phyloP scores from a whole-genome alignment of 148 eudicot genomes.

The Spergularia marina region DNA sequence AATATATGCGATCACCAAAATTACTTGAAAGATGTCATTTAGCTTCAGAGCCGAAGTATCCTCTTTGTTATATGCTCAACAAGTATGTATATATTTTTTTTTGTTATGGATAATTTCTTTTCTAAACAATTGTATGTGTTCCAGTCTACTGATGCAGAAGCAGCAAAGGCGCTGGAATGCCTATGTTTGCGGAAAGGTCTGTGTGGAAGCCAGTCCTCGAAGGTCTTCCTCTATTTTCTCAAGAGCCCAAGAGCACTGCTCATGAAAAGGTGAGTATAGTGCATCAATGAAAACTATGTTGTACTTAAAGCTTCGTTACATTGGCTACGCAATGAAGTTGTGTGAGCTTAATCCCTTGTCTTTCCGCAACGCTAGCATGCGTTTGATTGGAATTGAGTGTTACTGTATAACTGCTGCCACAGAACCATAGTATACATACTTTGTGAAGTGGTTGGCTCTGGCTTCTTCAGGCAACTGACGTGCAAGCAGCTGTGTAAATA shows the following conservation, averaged over 20 bases:
- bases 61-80: slow-evolving; percentile 14
- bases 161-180: slow-evolving; percentile 80
- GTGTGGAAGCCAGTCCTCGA: slow-evolving; percentile 82
- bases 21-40: slow-evolving; percentile 35
- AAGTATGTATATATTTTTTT: not conserved
- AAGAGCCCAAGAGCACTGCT: slow-evolving; percentile 57
- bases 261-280: slow-evolving; percentile 62
- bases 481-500: not conserved
- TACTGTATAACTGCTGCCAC: not conserved
- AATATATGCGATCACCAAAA: not conserved
- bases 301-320: no score
- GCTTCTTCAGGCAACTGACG: not conserved
- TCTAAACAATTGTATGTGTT: slow-evolving; percentile 19
- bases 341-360: no score
- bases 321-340: no score
- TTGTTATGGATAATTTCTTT: not conserved
- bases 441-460: not conserved
- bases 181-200: slow-evolving; percentile 78
- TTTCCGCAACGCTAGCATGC: no score
- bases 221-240: slow-evolving; percentile 82
- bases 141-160: slow-evolving; percentile 73
- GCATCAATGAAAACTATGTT: not conserved
- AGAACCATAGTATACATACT: not conserved
- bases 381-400: not conserved
- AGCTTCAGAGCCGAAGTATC: slow-evolving; percentile 15